Percentiles rank a stretch among this genome's conserved stretches.
These are phyloP conservation scores for Blastobotrys persicus DNA, from an alignment of 1,139 yeast species.

Conservation along the genomic window DNA sequence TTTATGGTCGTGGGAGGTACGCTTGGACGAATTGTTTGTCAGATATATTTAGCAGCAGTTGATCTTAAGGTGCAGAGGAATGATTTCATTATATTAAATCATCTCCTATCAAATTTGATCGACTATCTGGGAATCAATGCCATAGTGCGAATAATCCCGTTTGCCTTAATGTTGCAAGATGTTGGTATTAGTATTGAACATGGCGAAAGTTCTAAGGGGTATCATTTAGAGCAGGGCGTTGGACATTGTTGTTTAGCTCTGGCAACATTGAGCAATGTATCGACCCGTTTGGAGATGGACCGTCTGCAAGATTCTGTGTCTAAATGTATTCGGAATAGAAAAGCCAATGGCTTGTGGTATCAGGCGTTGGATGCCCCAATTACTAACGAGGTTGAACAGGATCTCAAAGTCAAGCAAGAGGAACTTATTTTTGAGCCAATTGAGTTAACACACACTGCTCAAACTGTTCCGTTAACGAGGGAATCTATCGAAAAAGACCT, in stretches of 20 bases:
- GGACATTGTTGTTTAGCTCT: conserved; percentile 25
- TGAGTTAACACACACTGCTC: conserved; percentile 8
- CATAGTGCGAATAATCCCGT: conserved; percentile 23
- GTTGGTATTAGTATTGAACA: conserved; percentile 17
- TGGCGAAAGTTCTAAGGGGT: conserved; percentile 10
- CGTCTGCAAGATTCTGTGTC: conserved; percentile 19
- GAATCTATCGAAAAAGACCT: conserved; percentile 13
- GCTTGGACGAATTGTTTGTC: conserved; percentile 24
- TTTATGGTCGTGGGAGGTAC: conserved; percentile 26
- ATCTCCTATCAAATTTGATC: conserved; percentile 23
- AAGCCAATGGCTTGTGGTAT: conserved; percentile 23
- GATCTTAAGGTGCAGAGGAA: conserved; percentile 17
- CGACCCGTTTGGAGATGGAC: conserved; percentile 20
- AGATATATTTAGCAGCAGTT: conserved; percentile 20
- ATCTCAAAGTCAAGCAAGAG: conserved; percentile 9
- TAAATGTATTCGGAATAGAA: conserved; percentile 23
- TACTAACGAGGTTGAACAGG: conserved; percentile 7
- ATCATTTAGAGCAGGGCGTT: conserved; percentile 25
- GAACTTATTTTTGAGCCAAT: conserved; percentile 7
- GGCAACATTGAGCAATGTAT: conserved; percentile 27
- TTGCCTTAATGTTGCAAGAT: conserved; percentile 24
- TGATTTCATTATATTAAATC: conserved; percentile 23
- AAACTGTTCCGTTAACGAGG: conserved; percentile 14
- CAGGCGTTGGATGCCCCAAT: conserved; percentile 20
- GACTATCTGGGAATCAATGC: conserved; percentile 22